These are phyloP conservation scores for Helichrysum umbraculigerum DNA, from an alignment of 129 eudicot species.

Conservation along the genomic window DNA sequence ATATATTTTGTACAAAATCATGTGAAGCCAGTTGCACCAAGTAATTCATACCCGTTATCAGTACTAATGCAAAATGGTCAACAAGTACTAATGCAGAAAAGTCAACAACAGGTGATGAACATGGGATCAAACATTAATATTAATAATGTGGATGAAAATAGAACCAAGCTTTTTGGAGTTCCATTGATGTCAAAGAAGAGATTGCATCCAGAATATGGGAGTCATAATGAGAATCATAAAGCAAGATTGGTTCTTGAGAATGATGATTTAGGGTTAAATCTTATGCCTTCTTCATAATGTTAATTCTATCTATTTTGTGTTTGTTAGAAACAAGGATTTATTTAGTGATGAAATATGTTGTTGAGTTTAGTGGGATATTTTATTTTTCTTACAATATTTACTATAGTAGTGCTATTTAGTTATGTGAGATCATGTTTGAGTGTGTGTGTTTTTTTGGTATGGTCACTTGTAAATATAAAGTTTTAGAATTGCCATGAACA, in stretches of 20 bases:
- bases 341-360: slow-evolving; percentile 30
- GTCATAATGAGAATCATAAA: slow-evolving; percentile 53
- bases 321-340: slow-evolving; percentile 3
- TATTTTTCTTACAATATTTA: neutral
- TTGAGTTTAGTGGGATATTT: slow-evolving; percentile 15
- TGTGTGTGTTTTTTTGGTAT: neutral
- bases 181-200: slow-evolving; percentile 78
- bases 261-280: slow-evolving; percentile 91
- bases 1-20: slow-evolving; percentile 92
- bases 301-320: slow-evolving; percentile 14
- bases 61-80: slow-evolving; percentile 3
- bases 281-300: slow-evolving; percentile 90
- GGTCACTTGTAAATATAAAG: neutral
- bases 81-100: slow-evolving; percentile 17
- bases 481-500: neutral
- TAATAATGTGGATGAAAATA: neutral
- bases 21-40: slow-evolving; percentile 81
- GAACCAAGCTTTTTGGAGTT: slow-evolving; percentile 84
- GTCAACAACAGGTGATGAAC: slow-evolving; percentile 13
- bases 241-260: slow-evolving; percentile 74
- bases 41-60: slow-evolving; percentile 47
- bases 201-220: slow-evolving; percentile 59
- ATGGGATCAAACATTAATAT: slow-evolving; percentile 17
- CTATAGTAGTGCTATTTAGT: neutral
- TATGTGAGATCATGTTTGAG: neutral